Evolutionary conservation across 371 early-diverging fungal genomes (phyloP).

Genomic region (Sporodiniella umbellata): DNA sequence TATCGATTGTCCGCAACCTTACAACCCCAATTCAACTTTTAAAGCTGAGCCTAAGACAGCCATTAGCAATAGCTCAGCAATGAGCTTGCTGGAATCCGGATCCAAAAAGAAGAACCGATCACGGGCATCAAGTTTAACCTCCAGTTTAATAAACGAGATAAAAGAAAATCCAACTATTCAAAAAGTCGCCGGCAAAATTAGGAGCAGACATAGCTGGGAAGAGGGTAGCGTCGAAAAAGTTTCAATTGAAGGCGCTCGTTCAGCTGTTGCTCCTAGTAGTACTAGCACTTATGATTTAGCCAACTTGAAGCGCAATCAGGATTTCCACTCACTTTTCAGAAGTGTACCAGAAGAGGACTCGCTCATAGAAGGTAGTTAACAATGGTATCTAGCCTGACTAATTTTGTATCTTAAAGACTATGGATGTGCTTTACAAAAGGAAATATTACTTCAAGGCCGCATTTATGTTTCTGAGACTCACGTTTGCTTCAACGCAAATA

Average conservation of each 20-base stretch:
- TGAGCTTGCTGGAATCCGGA: conserved; percentile 1
- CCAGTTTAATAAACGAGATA: conserved; percentile 17
- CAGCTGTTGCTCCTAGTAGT: not conserved
- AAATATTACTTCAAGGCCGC: conserved; percentile 90
- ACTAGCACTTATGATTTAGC: conserved; percentile 23
- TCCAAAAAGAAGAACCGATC: conserved; percentile 19
- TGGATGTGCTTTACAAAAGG: conserved; percentile 90
- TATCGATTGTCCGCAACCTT: not conserved
- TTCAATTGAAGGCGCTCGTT: not conserved
- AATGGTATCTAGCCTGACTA: not conserved
- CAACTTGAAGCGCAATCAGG: conserved; percentile 52
- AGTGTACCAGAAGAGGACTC: conserved; percentile 65
- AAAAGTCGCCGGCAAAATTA: conserved; percentile 14
- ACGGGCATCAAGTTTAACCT: conserved; percentile 23
- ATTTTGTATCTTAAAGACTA: conserved; percentile 55
- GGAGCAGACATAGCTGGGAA: conserved; percentile 4
- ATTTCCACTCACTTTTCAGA: conserved; percentile 64
- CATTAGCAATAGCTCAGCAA: not conserved
- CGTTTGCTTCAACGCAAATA: conserved; percentile 92
- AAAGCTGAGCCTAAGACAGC: not conserved
- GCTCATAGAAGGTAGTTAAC: conserved; percentile 58
- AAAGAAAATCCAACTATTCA: conserved; percentile 20
- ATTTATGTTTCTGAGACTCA: conserved; percentile 84
- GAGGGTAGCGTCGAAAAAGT: not conserved
- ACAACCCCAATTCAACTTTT: not conserved